A percentile compares a stretch with the other conserved stretches of the same genome.
Evolutionary conservation across 2,329 filamentous ascomycete genomes (phyloP).

Genomic region (Chrysoporthe puriensis): DNA sequence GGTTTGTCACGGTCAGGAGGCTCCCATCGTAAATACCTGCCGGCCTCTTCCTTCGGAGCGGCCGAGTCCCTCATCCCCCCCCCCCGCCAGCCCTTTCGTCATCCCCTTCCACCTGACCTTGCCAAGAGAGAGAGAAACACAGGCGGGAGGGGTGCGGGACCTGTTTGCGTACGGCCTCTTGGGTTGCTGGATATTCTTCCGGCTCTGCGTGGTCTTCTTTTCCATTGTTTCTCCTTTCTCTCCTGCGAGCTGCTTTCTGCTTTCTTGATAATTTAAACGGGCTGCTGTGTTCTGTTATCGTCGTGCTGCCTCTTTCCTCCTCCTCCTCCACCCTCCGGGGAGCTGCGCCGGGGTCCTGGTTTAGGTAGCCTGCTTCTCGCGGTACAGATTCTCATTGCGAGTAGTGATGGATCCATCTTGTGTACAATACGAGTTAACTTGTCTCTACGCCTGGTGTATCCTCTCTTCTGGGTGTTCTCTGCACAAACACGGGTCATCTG

Average conservation of each 20-base stretch:
- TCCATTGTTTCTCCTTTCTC: slow-evolving; percentile 28
- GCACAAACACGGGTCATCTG: background rate
- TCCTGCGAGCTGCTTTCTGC: slow-evolving; percentile 24
- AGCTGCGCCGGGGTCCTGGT: slow-evolving; percentile 14
- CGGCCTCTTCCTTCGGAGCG: slow-evolving; percentile 14
- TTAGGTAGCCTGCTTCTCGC: slow-evolving; percentile 25
- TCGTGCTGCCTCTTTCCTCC: slow-evolving; percentile 24
- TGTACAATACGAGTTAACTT: slow-evolving; percentile 30
- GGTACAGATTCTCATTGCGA: slow-evolving; percentile 23
- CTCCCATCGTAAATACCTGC: slow-evolving; percentile 26
- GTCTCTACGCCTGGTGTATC: slow-evolving; percentile 17
- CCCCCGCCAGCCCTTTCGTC: slow-evolving; percentile 12
- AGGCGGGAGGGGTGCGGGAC: slow-evolving; percentile 11
- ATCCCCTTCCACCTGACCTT: slow-evolving; percentile 5
- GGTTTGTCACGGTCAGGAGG: slow-evolving; percentile 20
- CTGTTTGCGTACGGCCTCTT: slow-evolving; percentile 26
- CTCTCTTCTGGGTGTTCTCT: background rate
- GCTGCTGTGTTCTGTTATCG: slow-evolving; percentile 24
- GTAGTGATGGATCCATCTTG: slow-evolving; percentile 27
- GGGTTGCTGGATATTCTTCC: slow-evolving; percentile 17
- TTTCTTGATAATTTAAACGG: slow-evolving; percentile 28
- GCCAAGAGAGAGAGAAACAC: slow-evolving; percentile 14
- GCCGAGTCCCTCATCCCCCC: slow-evolving; percentile 4
- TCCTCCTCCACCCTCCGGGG: slow-evolving; percentile 11
- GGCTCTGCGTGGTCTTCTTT: slow-evolving; percentile 22